phyloP scores from a whole-genome alignment of 352 stramenopile genomes.

The Blastocystis sp. region DNA sequence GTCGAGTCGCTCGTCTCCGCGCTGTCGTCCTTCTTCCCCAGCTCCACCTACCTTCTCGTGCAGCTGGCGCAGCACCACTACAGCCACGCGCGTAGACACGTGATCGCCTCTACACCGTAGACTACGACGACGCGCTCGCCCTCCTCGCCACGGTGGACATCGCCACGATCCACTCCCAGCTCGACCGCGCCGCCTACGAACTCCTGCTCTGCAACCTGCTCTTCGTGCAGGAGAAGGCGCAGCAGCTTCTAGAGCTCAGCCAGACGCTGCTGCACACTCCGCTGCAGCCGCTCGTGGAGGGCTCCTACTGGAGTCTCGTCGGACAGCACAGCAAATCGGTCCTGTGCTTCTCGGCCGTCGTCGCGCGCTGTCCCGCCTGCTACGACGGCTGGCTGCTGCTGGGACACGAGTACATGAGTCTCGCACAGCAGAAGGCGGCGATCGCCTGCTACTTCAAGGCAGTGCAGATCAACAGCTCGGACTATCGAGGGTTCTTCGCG shows the following conservation, averaged over 20 bases:
- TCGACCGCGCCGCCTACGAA: background rate
- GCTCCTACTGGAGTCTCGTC: slow-evolving; percentile 47
- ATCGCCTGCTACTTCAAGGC: background rate
- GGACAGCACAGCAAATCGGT: slow-evolving; percentile 9
- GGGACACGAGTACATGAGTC: slow-evolving; percentile 10
- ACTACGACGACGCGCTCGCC: background rate
- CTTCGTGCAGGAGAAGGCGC: background rate
- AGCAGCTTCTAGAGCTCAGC: background rate
- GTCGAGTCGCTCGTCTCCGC: background rate
- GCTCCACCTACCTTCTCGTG: background rate
- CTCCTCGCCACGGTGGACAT: background rate
- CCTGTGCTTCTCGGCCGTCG: background rate
- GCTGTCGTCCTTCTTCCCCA: background rate
- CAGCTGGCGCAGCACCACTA: background rate
- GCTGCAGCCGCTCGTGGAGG: background rate
- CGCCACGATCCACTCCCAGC: background rate
- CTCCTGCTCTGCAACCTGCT: slow-evolving; percentile 5
- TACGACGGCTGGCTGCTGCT: slow-evolving; percentile 24
- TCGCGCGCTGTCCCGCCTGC: background rate
- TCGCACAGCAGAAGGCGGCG: background rate
- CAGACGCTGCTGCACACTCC: background rate
- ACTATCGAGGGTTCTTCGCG: slow-evolving; percentile 32
- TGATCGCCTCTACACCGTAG: background rate
- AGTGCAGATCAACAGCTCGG: background rate
- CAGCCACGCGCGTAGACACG: background rate